A percentile compares a stretch with the other conserved stretches of the same genome.
Evolutionary conservation across 176 grass and related monocot species (phyloP).

Genomic region (Ampelocalamus luodianensis): DNA sequence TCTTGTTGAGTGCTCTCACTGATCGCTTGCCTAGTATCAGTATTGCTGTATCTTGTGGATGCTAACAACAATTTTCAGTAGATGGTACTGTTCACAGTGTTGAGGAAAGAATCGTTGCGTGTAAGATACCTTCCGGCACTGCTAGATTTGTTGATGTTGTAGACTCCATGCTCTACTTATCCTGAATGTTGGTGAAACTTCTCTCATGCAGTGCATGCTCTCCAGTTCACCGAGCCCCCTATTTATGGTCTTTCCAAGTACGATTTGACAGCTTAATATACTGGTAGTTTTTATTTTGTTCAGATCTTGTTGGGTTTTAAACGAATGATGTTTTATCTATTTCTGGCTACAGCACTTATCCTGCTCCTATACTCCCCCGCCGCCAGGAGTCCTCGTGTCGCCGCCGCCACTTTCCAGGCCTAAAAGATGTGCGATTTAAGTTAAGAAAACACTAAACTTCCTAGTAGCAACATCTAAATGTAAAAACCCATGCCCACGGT

Average conservation of each 20-base stretch:
- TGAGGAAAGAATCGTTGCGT: slow-evolving; percentile 7
- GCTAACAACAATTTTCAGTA: slow-evolving; percentile 43
- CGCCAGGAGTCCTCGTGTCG: no score
- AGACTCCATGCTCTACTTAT: background rate
- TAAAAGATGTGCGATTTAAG: no score
- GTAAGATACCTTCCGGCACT: background rate
- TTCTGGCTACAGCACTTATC: background rate
- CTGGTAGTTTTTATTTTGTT: background rate
- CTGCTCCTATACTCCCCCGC: background rate
- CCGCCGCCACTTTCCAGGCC: no score
- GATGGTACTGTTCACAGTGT: background rate
- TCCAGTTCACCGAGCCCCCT: background rate
- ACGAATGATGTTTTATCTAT: background rate
- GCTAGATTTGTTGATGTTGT: slow-evolving; percentile 27
- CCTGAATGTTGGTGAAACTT: slow-evolving; percentile 17
- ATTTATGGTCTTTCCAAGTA: background rate
- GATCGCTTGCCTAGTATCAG: slow-evolving; percentile 4
- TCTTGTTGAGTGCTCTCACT: background rate
- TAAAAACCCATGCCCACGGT: no score
- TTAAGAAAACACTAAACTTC: no score
- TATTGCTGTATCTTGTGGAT: slow-evolving; percentile 41
- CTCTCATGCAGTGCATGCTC: background rate
- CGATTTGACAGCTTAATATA: background rate
- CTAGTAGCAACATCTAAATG: no score
- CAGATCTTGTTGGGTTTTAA: background rate